Conservation (phyloP, 345 rosid genomes). For the Syzygium oleosum region DNA sequence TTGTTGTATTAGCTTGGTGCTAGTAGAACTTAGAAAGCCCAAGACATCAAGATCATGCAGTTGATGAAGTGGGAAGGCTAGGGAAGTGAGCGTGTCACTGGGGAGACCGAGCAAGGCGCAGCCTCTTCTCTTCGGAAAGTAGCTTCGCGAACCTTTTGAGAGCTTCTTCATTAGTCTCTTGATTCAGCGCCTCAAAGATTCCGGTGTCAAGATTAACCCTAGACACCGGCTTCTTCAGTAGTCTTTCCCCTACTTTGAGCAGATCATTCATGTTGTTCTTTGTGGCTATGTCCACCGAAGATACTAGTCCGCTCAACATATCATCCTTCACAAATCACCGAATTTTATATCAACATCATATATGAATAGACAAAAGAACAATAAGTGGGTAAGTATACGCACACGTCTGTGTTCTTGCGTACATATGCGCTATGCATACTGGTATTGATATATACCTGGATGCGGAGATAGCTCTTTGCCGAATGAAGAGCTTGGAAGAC, state of each 20-base stretch:
- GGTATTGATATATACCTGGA: not conserved
- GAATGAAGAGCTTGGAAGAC: slow-evolving; percentile 7
- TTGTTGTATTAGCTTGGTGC: not conserved
- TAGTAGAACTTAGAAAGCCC: not conserved
- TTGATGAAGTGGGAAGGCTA: not conserved
- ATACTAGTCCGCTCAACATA: not conserved
- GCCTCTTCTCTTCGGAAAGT: slow-evolving; percentile 4
- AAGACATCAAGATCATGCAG: not conserved
- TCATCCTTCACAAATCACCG: not conserved
- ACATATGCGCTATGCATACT: not conserved
- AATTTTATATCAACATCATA: not conserved
- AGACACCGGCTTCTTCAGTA: slow-evolving; percentile 4
- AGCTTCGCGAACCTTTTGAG: slow-evolving; percentile 4
- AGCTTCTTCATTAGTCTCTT: not conserved
- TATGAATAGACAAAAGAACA: not conserved
- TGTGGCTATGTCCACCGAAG: slow-evolving; percentile 7
- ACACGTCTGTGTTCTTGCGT: not conserved
- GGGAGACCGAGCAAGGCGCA: slow-evolving; percentile 1
- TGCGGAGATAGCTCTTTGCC: slow-evolving; percentile 6
- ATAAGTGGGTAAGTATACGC: not conserved
- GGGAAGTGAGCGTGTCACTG: not conserved
- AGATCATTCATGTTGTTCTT: slow-evolving; percentile 6
- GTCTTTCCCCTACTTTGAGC: not conserved
- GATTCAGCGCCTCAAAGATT: not conserved
- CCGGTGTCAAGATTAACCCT: slow-evolving; percentile 1